A percentile compares a stretch with the other conserved stretches of the same genome.
Evolutionary conservation across 2,329 filamentous ascomycete species (phyloP).

Genomic region (Ophiostoma triangulosporum): DNA sequence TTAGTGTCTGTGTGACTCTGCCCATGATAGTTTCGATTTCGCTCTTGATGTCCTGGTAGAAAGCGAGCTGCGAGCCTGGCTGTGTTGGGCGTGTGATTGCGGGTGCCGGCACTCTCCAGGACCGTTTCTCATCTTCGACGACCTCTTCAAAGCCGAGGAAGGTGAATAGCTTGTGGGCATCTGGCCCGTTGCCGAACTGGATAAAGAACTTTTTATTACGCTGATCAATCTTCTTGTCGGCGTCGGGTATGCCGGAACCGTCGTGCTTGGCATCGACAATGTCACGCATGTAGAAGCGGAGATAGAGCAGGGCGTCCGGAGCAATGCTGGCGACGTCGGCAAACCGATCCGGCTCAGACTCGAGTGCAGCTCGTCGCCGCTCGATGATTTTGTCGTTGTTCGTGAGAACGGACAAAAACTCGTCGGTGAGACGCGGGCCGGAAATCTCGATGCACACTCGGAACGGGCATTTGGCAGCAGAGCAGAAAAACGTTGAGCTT

Average conservation of each 20-base stretch:
- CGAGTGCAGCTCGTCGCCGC: constrained; percentile 26
- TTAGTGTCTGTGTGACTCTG: constrained; percentile 11
- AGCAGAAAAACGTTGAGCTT: constrained; percentile 28
- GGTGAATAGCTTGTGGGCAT: constrained; percentile 34
- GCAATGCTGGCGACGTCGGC: constrained; percentile 27
- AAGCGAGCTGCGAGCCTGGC: constrained; percentile 30
- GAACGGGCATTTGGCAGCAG: constrained; percentile 28
- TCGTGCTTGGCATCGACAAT: constrained; percentile 27
- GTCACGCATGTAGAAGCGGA: constrained; percentile 40
- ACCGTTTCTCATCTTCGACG: constrained; percentile 21
- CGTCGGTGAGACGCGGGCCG: constrained; percentile 30
- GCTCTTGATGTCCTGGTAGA: constrained; percentile 34
- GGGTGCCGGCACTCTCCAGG: constrained; percentile 23
- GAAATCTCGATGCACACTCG: constrained; percentile 34
- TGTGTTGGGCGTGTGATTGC: constrained; percentile 26
- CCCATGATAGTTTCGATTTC: constrained; percentile 31
- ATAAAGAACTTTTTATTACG: constrained; percentile 43
- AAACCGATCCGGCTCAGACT: constrained; percentile 35
- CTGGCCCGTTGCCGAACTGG: constrained; percentile 32
- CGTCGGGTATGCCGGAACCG: constrained; percentile 15
- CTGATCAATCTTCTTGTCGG: constrained; percentile 32
- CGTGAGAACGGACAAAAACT: constrained; percentile 29
- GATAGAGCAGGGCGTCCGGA: constrained; percentile 28
- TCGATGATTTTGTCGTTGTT: constrained; percentile 31
- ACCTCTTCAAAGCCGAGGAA: constrained; percentile 35